Conservation (phyloP, 495 filamentous ascomycete genomes). For the Penicillium argentinense region DNA sequence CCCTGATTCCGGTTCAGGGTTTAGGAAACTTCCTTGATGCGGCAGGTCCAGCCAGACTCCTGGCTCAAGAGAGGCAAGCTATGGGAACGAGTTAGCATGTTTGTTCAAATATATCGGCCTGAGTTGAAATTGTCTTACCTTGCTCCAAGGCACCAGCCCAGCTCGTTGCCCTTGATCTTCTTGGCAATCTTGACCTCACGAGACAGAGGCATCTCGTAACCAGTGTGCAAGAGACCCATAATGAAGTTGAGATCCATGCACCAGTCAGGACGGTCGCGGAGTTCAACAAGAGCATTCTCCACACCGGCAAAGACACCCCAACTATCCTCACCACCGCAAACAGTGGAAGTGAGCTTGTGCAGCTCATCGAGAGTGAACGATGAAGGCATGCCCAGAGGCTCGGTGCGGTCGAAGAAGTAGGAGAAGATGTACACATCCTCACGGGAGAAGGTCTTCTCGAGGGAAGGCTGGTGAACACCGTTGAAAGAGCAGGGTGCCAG, state of each 20-base stretch:
- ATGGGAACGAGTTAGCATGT: constrained; percentile 30
- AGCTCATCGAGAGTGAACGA: constrained; percentile 88
- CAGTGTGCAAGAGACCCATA: constrained; percentile 86
- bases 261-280: constrained; percentile 77
- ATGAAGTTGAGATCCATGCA: constrained; percentile 97
- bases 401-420: constrained; percentile 94
- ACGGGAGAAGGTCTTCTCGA: constrained; percentile 86
- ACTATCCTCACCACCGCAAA: constrained; percentile 73
- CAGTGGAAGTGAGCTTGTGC: constrained; percentile 74
- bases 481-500: constrained; percentile 95
- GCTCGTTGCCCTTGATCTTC: constrained; percentile 95
- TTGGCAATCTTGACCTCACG: constrained; percentile 96
- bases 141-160: constrained; percentile 96
- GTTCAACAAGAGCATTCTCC: constrained; percentile 68
- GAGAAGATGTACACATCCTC: constrained; percentile 97
- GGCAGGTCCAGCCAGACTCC: constrained; percentile 75
- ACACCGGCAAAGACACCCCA: constrained; percentile 80
- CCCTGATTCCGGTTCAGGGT: constrained; percentile 17
- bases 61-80: constrained; percentile 74
- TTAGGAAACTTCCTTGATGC: constrained; percentile 61
- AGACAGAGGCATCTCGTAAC: constrained; percentile 96
- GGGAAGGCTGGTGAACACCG: constrained; percentile 88
- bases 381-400: constrained; percentile 91
- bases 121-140: constrained; percentile 60
- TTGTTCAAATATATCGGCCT: neutral